Evolutionary conservation across 176 grass and related monocot species (phyloP), one percentile per base, ranked within the genome.

Genomic region (Triticum timopheevii): DNA sequence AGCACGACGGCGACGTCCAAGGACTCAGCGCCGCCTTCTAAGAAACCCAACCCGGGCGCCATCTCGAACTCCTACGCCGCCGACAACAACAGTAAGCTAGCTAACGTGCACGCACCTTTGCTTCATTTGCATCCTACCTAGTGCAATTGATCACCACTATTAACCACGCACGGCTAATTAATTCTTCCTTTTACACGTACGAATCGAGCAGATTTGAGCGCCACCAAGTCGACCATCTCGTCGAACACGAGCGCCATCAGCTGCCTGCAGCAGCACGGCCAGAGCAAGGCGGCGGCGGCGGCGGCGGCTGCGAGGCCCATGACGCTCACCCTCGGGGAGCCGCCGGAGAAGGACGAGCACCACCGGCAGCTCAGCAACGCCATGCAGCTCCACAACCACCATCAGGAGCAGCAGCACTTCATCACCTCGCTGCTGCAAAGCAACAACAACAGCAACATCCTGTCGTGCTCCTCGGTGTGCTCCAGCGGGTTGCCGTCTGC

Each of bases 161-260:
- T 47, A 47, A 13, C 44, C 44, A 47, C 11, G 10, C 12, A 47
- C 11, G 12, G 3, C 13, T 74, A 25, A 25, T 15, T 17, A 19
- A 0, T 7, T 58, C 19, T 28, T 28, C 17, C 40, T 42, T 74
- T 74, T 7, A 0, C 9, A 75, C 72, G 23, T 74, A 75, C 72
- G 40, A 1, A 4, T 9, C 30, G 71, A 47, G 40, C 83, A 86
- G 59, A 59, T 70, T 24, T 88, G 69, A 77, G 58, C 74, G 68
- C 61, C 30, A 9, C 77, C 81, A 91, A 84, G 89, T 87, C 89
- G 8, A 87, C 86, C 82, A 88, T 91, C 62, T 91, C 90, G 2
- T 88, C 90, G 1, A 91, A 91, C 77, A 84, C 82, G n/a, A 76
- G 90, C 77, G 77, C 84, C 77, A 91, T 91, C 82, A 88, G 86